phyloP scores from a whole-genome alignment of 768 basidiomycete genomes.

The Lentinula boryana region DNA sequence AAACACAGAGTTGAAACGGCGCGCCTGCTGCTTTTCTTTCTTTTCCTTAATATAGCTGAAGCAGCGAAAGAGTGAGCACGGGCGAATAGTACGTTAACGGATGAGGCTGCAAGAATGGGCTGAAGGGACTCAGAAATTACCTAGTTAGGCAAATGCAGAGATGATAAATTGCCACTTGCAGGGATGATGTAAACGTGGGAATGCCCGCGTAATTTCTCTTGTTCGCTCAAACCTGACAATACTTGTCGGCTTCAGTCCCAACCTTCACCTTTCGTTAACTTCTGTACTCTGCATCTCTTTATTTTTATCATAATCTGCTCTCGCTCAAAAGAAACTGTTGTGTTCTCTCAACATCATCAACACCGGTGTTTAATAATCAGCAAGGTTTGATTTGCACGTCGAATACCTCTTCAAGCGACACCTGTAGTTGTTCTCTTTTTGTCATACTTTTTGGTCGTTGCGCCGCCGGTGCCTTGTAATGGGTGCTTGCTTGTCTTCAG shows the following conservation, averaged over 20 bases:
- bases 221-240: background rate
- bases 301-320: background rate
- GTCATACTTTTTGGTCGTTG: background rate
- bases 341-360: background rate
- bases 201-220: background rate
- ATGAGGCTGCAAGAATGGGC: too few relatives aligned
- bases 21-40: too few relatives aligned
- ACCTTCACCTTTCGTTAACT: background rate
- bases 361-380: background rate
- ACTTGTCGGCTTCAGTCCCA: background rate
- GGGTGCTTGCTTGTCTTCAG: conserved; percentile 78
- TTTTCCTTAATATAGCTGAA: too few relatives aligned
- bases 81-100: too few relatives aligned
- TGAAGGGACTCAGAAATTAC: background rate
- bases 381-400: background rate
- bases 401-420: background rate
- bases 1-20: too few relatives aligned
- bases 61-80: too few relatives aligned
- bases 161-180: background rate
- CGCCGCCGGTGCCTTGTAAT: conserved; percentile 26
- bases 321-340: background rate
- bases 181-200: background rate
- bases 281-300: background rate
- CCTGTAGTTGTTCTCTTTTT: background rate
- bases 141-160: background rate